Evolutionary conservation across 306 rosid genomes (phyloP).

Genomic region (Cicer arietinum): DNA sequence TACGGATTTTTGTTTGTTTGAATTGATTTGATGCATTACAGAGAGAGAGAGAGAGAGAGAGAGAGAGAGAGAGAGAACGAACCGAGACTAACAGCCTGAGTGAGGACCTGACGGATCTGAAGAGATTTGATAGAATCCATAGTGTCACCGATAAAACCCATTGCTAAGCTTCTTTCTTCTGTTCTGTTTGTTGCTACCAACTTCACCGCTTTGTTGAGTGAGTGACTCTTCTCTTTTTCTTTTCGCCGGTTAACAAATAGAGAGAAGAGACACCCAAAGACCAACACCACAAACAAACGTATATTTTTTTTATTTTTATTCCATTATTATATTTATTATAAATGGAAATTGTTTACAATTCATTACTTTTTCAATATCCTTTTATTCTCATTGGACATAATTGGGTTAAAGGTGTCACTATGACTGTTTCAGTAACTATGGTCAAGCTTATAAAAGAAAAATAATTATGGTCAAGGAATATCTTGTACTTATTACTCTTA

Average conservation of each 20-base stretch:
- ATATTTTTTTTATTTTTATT: not conserved
- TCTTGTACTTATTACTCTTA: no score
- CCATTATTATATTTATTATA: not conserved
- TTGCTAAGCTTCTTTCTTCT: constrained; percentile 16
- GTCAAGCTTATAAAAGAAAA: no score
- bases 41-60: not conserved
- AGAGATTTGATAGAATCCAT: constrained; percentile 78
- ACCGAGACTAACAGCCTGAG: constrained; percentile 87
- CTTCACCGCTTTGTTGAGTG: constrained; percentile 16
- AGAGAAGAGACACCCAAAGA: constrained; percentile 1
- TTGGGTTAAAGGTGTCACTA: no score
- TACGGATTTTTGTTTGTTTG: not conserved
- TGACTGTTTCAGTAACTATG: no score
- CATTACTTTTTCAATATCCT: no score
- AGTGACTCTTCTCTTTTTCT: not conserved
- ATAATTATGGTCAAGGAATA: no score
- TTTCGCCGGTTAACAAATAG: not conserved
- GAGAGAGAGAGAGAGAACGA: constrained; percentile 37
- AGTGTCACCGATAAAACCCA: constrained; percentile 82
- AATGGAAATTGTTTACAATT: no score
- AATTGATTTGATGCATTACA: not conserved
- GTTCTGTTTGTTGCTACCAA: not conserved
- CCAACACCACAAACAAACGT: not conserved
- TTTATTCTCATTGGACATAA: no score
- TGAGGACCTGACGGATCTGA: constrained; percentile 86